Evolutionary conservation across 2,329 filamentous ascomycete species (phyloP), one percentile per base, ranked within the genome.

Genomic region (Peltaster fructicola): DNA sequence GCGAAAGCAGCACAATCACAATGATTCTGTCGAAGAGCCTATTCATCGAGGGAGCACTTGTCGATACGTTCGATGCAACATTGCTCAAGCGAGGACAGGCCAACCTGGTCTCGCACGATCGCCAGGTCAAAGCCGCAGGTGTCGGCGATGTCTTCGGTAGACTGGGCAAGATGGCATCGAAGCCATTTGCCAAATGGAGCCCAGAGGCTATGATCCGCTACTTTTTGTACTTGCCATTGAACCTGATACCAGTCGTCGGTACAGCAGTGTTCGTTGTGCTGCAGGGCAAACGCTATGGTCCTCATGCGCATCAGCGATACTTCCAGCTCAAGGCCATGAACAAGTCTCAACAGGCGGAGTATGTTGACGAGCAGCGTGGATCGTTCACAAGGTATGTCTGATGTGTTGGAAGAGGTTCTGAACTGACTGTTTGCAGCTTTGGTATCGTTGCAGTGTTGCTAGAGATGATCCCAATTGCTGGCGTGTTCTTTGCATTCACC

Each of bases 251-350:
- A 0, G 23, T 93, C 1, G 68, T 92, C 10, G 85, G 85, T 5
- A 92, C 84, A 0, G 56, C 72, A 6, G 56, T 82, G 4, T 95
- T 91, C 50, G 64, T 93, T 16, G 48, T 76, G 14, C 47, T 90
- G 9, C 81, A 92, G 50, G 57, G 53, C 10, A 50, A 50, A 40
- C 57, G 56, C 30, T 47, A 54, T 14, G 68, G 63, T 3, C 67
- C 68, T 19, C 54, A 54, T 1, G 57, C 59, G 17, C 63, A 68
- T 43, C 46, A 50, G 3, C 49, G 88, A 53, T 93, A 92, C 53
- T 93, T 92, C 50, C 79, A 91, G 56, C 62, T 95, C 33, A 95
- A 93, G 56, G 67, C 68, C 23, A 91, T 81, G 80, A 67, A 66
- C 20, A 52, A 59, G 14, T 56, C 57, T 7, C 65, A 80, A 49